Percentiles rank a stretch among this genome's conserved stretches.
Conservation (phyloP, 768 basidiomycete genomes). For the Kwoniella dejecticola region DNA sequence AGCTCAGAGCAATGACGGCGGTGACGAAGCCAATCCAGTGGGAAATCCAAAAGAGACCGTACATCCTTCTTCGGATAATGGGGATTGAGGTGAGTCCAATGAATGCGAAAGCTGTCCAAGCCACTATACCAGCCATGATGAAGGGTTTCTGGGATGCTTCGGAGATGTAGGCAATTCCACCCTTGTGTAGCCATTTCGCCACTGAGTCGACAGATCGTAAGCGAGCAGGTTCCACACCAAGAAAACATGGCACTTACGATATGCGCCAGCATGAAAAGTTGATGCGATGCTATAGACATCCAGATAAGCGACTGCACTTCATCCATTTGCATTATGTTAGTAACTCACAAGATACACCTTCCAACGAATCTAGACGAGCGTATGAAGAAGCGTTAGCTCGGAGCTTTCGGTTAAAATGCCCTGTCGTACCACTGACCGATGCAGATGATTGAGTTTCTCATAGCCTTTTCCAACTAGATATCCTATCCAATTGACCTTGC, state of each 20-base stretch:
- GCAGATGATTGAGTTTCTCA: conserved; percentile 41
- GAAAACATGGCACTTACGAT: conserved; percentile 31
- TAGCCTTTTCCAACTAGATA: conserved; percentile 42
- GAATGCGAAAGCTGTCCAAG: conserved; percentile 61
- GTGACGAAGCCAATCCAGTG: conserved; percentile 65
- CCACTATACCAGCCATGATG: conserved; percentile 48
- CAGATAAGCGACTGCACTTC: background rate
- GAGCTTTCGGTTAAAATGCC: too few relatives aligned
- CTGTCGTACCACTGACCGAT: conserved; percentile 28
- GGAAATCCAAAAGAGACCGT: conserved; percentile 65
- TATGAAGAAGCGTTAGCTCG: background rate
- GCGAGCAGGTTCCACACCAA: background rate
- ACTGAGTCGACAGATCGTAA: conserved; percentile 15
- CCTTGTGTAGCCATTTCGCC: conserved; percentile 35
- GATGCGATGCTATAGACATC: conserved; percentile 17
- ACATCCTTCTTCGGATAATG: conserved; percentile 63
- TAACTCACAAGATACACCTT: conserved; percentile 33
- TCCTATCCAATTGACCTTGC: conserved; percentile 43
- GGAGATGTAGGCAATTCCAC: conserved; percentile 4
- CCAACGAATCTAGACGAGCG: conserved; percentile 38
- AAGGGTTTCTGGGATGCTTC: conserved; percentile 7
- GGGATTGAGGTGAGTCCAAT: conserved; percentile 67
- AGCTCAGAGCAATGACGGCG: conserved; percentile 62
- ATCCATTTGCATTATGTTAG: too few relatives aligned
- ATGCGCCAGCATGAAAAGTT: conserved; percentile 42